Percentiles rank a stretch among this genome's conserved stretches.
phyloP scores from a whole-genome alignment of 2,329 filamentous ascomycete species.

The Colletotrichum lupini region DNA sequence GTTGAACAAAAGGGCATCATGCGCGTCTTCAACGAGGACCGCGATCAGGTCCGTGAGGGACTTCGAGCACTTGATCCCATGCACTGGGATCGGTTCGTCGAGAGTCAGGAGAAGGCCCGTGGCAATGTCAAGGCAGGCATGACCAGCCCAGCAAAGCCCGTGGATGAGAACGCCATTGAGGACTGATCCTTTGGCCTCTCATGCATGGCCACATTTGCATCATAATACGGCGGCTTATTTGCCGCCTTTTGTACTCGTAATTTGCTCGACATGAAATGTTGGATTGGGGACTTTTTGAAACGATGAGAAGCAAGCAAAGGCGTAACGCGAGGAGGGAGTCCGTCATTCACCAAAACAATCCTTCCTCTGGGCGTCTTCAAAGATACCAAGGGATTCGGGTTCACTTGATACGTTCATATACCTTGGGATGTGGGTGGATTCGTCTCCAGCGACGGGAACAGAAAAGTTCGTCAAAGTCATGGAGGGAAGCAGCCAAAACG shows the following conservation, averaged over 20 bases:
- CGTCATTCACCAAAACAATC: not conserved
- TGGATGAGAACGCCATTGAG: conserved; percentile 54
- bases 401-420: not conserved
- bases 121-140: conserved; percentile 59
- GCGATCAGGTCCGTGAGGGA: conserved; percentile 58
- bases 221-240: not conserved
- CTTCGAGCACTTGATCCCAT: conserved; percentile 72
- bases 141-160: conserved; percentile 41
- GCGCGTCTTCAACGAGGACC: conserved; percentile 69
- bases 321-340: conserved; percentile 21
- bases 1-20: conserved; percentile 69
- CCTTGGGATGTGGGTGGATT: not conserved
- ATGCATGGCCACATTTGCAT: not conserved
- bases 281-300: conserved; percentile 14
- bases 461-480: not conserved
- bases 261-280: conserved; percentile 7
- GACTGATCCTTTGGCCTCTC: conserved; percentile 43
- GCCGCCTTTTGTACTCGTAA: conserved; percentile 27
- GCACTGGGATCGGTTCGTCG: conserved; percentile 72
- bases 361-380: not conserved
- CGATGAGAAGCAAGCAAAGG: conserved; percentile 31
- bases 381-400: not conserved
- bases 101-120: conserved; percentile 69
- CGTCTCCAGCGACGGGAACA: not conserved
- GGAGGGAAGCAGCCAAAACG: not conserved